Base-by-base conservation (phyloP, 768 basidiomycete genomes). In the Myochromella boudieri region DNA sequence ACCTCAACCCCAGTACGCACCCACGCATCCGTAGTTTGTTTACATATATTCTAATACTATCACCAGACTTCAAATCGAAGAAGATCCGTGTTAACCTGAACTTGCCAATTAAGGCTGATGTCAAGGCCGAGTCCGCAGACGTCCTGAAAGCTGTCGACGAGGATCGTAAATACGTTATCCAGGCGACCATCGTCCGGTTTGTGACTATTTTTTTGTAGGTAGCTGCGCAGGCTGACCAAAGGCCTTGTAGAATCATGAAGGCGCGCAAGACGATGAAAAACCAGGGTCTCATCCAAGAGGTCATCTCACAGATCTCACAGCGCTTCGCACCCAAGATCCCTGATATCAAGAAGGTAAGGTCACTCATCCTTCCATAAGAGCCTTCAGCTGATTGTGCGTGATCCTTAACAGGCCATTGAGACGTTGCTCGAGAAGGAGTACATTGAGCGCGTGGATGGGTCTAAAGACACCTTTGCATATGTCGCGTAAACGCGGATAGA, bases 341-440 rank as follows among this genome's bases (percentile, higher is more conserved):
- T 6, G 95, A 97, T 63, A 95, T 98, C 72, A 98, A 98, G 71
- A 95, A 95, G 82, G 91, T 86, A n/a, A 4, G 68, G 57, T 20
- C 6, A 37, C 9, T 24, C 17, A 46, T 22, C 28, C 2, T 41
- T 36, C 6, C 6, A 40, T 15, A 5, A 21, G 5, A 18, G 28
- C 12, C n/a, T 21, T 20, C 7, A 42, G 32, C 20, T 39, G 3
- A 44, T 41, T 34, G 28, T 31, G 22, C 18, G n/a, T 52, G 28
- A 57, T 58, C 28, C 14, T 29, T 4, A n/a, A 53, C 39, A 89
- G 87, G 91, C 92, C 4, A 95, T 97, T 53, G 95, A 97, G 61
- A 85, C 85, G 12, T 73, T 99, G 22, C 74, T 97, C 40, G 97
- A 98, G 74, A 97, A 97, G 71, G 95, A 99, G 67, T 99, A 98